Evolutionary conservation across 1,284 basidiomycete genomes (phyloP).

Genomic region (Pseudozyma sp.): DNA sequence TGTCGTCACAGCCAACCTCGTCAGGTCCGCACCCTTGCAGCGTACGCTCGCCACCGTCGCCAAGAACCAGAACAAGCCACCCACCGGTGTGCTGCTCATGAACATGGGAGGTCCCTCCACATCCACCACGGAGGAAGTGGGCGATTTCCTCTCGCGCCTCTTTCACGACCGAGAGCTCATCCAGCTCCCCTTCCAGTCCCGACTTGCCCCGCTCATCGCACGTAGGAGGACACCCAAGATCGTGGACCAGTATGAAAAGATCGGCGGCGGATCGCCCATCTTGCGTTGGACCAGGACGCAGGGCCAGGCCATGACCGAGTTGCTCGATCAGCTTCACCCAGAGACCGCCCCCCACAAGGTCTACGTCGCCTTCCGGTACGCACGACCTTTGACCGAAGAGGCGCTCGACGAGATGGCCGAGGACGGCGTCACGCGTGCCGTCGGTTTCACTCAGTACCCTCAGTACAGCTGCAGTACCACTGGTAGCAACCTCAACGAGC

Average conservation of each 20-base stretch:
- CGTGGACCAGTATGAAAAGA: conserved; percentile 91
- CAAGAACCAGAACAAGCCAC: conserved; percentile 32
- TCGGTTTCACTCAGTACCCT: conserved; percentile 98
- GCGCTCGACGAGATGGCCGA: conserved; percentile 84
- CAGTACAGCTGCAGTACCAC: conserved; percentile 99
- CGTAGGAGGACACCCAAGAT: conserved; percentile 91
- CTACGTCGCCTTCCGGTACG: conserved; percentile 79
- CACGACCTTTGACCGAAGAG: conserved; percentile 85
- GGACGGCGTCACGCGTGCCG: conserved; percentile 90
- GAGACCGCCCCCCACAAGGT: conserved; percentile 93
- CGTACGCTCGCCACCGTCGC: conserved; percentile 36
- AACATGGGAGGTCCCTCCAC: conserved; percentile 92
- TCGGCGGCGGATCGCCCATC: conserved; percentile 99
- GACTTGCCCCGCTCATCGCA: conserved; percentile 89
- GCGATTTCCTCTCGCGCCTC: conserved; percentile 85
- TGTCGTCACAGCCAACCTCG: conserved; percentile 11
- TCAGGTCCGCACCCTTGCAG: conserved; percentile 8
- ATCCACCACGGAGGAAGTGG: conserved; percentile 74
- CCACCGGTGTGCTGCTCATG: conserved; percentile 89
- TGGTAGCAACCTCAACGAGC: conserved; percentile 93
- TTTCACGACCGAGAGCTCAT: conserved; percentile 97
- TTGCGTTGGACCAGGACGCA: conserved; percentile 88
- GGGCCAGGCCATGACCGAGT: conserved; percentile 86
- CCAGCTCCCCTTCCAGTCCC: conserved; percentile 86
- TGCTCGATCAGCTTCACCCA: conserved; percentile 93